phyloP scores from a whole-genome alignment of 139 green algal genomes.

The Chlorella sorokiniana region DNA sequence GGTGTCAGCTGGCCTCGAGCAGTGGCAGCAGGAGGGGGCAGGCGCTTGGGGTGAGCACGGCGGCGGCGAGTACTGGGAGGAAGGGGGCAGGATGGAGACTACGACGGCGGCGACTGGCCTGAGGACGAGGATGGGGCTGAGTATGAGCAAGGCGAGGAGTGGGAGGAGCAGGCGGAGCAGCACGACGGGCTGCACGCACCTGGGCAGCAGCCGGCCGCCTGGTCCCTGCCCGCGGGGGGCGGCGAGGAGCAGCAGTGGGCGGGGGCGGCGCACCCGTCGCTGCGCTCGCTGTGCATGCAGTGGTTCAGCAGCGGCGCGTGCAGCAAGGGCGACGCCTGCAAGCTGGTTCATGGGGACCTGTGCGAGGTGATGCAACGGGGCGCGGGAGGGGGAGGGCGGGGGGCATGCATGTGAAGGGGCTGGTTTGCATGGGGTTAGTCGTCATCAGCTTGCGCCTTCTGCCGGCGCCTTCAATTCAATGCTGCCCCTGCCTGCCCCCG shows the following conservation, averaged over 20 bases:
- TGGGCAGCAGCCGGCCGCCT: not conserved
- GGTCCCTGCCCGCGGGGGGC: not conserved
- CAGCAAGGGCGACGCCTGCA: conserved; percentile 51
- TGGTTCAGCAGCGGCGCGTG: conserved; percentile 57
- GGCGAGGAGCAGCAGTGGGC: conserved; percentile 21
- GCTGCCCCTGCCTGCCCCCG: conserved; percentile 1
- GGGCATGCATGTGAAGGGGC: no score
- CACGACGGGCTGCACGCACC: not conserved
- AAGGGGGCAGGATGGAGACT: not conserved
- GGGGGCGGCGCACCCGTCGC: conserved; percentile 31
- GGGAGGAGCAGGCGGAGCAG: conserved; percentile 5
- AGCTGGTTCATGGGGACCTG: conserved; percentile 59
- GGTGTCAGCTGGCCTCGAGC: not conserved
- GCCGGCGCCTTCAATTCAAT: no score
- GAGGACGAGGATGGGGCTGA: not conserved
- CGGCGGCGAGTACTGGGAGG: conserved; percentile 5
- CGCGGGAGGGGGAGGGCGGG: no score
- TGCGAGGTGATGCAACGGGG: conserved; percentile 73
- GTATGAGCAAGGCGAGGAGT: not conserved
- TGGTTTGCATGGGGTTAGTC: no score
- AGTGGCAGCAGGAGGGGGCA: not conserved
- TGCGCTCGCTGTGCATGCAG: conserved; percentile 63
- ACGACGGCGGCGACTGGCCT: not conserved
- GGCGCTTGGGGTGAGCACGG: not conserved
- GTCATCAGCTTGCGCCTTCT: no score